Evolutionary conservation across 768 basidiomycete species (phyloP).

Genomic region (Leccinum aurantiacum): DNA sequence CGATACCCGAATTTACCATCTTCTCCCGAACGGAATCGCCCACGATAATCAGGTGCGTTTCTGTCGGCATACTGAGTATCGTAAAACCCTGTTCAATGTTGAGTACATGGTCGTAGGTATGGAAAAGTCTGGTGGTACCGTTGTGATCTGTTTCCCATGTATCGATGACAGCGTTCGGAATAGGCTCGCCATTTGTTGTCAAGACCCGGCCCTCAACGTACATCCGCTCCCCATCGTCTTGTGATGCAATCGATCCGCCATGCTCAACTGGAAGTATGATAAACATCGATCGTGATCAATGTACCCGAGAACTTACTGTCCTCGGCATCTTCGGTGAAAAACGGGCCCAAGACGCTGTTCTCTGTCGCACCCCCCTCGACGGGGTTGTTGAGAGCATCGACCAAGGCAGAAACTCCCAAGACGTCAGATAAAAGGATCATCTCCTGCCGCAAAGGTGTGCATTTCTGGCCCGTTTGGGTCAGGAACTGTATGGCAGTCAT

Average conservation of each 20-base stretch:
- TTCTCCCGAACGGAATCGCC: constrained; percentile 54
- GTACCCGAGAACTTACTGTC: constrained; percentile 47
- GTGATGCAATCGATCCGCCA: constrained; percentile 72
- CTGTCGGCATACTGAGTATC: constrained; percentile 57
- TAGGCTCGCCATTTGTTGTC: constrained; percentile 57
- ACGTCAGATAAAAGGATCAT: constrained; percentile 86
- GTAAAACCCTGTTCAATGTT: constrained; percentile 29
- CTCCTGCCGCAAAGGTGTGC: constrained; percentile 69
- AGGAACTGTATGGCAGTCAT: constrained; percentile 77
- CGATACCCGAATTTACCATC: constrained; percentile 72
- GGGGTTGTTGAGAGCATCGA: constrained; percentile 74
- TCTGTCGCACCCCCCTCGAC: constrained; percentile 64
- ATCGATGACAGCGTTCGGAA: constrained; percentile 66
- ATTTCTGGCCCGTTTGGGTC: constrained; percentile 71
- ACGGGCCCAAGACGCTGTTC: constrained; percentile 78
- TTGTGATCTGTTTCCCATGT: constrained; percentile 81
- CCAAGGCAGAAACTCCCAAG: constrained; percentile 74
- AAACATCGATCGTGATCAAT: not conserved
- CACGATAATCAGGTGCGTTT: constrained; percentile 67
- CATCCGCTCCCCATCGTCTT: constrained; percentile 84
- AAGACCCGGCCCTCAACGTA: constrained; percentile 73
- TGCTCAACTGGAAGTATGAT: constrained; percentile 47
- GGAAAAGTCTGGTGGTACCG: constrained; percentile 39
- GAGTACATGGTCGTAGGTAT: not conserved
- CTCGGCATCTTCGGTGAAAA: constrained; percentile 75